Base-by-base conservation (phyloP, 2,329 filamentous ascomycete species). In the Ceratocystis papillata region DNA sequence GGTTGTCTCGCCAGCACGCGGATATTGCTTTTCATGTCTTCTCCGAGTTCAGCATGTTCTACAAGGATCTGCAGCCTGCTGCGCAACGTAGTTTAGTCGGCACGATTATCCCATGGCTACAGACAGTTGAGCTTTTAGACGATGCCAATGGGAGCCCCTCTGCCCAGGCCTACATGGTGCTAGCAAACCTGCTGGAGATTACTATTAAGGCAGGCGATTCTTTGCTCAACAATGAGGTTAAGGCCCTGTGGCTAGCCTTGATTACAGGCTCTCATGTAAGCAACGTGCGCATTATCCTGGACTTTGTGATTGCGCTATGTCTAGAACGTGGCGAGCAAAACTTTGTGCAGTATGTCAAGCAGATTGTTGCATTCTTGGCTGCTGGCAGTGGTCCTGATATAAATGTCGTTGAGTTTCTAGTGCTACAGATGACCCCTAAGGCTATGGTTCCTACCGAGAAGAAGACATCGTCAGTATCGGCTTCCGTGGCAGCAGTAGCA, bases 381-480 rank as follows among this genome's bases (percentile, higher is more conserved):
- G 82, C 45, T 55, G 17, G 22, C 15, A 10, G 50, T 20, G n/a
- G 63, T 15, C 73, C 92, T 1, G 92, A 92, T 0, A 87, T 89
- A 61, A 95, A 96, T 72, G 92, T 99, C 2, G 87, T 99, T 10
- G 94, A 99, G 70, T 96, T 96, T 70, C 80, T 99, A 65, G 79
- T 97, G 33, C 81, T 95, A 76, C 91, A 96, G 70, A 91, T 99
- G 69, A 89, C 85, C 0, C 93, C 95, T 0, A 95, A 94, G 74
- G 89, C 91, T n/a, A 97, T 99, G 93, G 91, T 96, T 8, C 90
- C 91, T 8, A 88, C 89, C 70, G 89, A 95, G 73, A 95, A 93
- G 75, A 81, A 84, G 68, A 30, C 61, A 20, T 65, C 64, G 44
- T n/a, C 20, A 10, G 17, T 10, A 22, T 48, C 46, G 46, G 48